These are phyloP conservation scores for Lentinus tigrinus DNA, from an alignment of 768 basidiomycete genomes.

Conservation along the genomic window DNA sequence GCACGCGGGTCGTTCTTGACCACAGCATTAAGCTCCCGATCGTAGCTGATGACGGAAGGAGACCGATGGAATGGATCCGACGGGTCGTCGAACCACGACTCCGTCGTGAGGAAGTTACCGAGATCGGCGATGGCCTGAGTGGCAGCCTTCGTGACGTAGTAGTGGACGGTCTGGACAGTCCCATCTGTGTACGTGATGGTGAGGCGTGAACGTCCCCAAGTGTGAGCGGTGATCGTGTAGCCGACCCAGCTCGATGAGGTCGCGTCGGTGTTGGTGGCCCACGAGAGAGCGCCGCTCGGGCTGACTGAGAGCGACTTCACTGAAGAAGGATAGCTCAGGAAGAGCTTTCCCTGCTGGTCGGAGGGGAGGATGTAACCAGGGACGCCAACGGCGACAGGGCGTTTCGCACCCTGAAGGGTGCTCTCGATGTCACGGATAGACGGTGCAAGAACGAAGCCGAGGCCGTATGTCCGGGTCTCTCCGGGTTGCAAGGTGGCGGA, in stretches of 20 bases:
- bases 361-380: conserved; percentile 53
- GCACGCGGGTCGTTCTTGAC: conserved; percentile 52
- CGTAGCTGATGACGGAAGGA: conserved; percentile 54
- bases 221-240: conserved; percentile 42
- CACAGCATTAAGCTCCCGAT: conserved; percentile 47
- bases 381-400: conserved; percentile 50
- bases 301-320: conserved; percentile 43
- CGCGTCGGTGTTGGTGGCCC: conserved; percentile 44
- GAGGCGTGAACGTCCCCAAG: conserved; percentile 50
- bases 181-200: conserved; percentile 52
- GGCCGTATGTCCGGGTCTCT: conserved; percentile 50
- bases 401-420: conserved; percentile 38
- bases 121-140: conserved; percentile 46
- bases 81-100: conserved; percentile 51
- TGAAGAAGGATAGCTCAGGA: conserved; percentile 43
- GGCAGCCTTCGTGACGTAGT: conserved; percentile 48
- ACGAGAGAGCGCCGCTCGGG: conserved; percentile 47
- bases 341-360: conserved; percentile 50
- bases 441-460: conserved; percentile 49
- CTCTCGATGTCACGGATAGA: conserved; percentile 51
- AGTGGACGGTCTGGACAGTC: conserved; percentile 51
- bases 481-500: conserved; percentile 46
- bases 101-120: conserved; percentile 52
- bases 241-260: conserved; percentile 43
- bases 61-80: conserved; percentile 53